Evolutionary conservation across 768 basidiomycete species (phyloP).

Genomic region (Leccinum incarnatum): DNA sequence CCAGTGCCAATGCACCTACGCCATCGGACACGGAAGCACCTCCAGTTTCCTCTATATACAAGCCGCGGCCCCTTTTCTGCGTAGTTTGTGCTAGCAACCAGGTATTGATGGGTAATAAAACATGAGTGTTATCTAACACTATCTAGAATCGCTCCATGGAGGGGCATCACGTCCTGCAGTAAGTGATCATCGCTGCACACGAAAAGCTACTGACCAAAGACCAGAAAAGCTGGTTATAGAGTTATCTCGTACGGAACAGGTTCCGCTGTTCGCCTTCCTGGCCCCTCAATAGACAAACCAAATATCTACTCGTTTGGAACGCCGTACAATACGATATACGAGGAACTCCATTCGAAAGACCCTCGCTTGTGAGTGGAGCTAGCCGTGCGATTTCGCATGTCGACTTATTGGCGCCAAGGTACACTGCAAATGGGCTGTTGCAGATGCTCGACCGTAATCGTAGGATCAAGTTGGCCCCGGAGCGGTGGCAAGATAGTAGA

Average conservation of each 20-base stretch:
- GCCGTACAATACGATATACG: conserved; percentile 93
- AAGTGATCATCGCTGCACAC: conserved; percentile 33
- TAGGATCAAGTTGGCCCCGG: conserved; percentile 86
- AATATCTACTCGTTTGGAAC: conserved; percentile 97
- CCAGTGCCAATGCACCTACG: not conserved
- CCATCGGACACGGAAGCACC: conserved; percentile 8
- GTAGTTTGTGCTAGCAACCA: conserved; percentile 99
- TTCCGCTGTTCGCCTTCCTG: conserved; percentile 93
- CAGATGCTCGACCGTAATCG: conserved; percentile 97
- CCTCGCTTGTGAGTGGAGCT: conserved; percentile 62
- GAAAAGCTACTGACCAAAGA: conserved; percentile 9
- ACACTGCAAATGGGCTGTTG: conserved; percentile 88
- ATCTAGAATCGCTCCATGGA: conserved; percentile 96
- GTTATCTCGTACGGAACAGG: conserved; percentile 97
- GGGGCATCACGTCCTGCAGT: conserved; percentile 89
- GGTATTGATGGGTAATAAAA: conserved; percentile 39
- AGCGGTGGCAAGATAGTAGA: conserved; percentile 93
- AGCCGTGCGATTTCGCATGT: conserved; percentile 1
- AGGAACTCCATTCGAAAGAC: conserved; percentile 85
- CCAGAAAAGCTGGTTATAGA: conserved; percentile 83
- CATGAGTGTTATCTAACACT: conserved; percentile 12
- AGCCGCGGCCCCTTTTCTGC: conserved; percentile 82
- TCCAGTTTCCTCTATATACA: conserved; percentile 39
- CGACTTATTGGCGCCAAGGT: conserved; percentile 47
- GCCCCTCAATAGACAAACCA: conserved; percentile 94